Evolutionary conservation across 148 eudicot species (phyloP), one percentile per base, ranked within the genome.

Genomic region (Diospyros lotus): DNA sequence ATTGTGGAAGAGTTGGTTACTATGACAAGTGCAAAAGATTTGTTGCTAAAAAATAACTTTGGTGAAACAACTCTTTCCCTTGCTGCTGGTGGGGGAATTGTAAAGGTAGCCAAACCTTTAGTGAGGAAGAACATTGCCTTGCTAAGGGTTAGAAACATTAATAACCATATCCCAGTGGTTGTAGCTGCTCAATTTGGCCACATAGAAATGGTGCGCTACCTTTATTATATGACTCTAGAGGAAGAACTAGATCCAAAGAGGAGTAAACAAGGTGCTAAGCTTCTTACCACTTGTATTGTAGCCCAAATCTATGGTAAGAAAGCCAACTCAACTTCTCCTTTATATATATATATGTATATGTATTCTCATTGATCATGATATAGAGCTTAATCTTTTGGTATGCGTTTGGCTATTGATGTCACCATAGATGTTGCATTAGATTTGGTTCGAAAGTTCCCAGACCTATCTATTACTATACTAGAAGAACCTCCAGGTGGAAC

Each of bases 151-250:
- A 43, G 9, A 44, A 71, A 71, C 42, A 0, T 1, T 11, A 2
- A 0, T 17, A 8, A 0, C 6, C 10, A 40, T 50, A 71, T 71
- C 6, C 74, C 74, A 17, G 64, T 58, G n/a, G 74, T 71, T 5
- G 64, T 71, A 52, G 74, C 74, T 56, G 74, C 74, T 71, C 64
- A 71, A 71, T 71, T 71, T 52, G 41, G 74, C 50, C 40, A 71
- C 10, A 17, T 38, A 11, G 64, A 71, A 7, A 71, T 71, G 74
- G 64, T 71, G 9, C 52, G 11, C 43, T 71, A 39, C 17, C 74
- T 71, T 58, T 71, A 58, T 6, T 56, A 60, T 41, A 44, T 4
- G 53, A 71, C 64, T 43, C 40, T 15, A 58, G 74, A 56, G 62
- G 64, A 71, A 71, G 64, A 71, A 42, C 74, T 71, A 13, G 15